Evolutionary conservation across 345 rosid species (phyloP), one percentile per base, ranked within the genome.

Genomic region (Litchi chinensis): DNA sequence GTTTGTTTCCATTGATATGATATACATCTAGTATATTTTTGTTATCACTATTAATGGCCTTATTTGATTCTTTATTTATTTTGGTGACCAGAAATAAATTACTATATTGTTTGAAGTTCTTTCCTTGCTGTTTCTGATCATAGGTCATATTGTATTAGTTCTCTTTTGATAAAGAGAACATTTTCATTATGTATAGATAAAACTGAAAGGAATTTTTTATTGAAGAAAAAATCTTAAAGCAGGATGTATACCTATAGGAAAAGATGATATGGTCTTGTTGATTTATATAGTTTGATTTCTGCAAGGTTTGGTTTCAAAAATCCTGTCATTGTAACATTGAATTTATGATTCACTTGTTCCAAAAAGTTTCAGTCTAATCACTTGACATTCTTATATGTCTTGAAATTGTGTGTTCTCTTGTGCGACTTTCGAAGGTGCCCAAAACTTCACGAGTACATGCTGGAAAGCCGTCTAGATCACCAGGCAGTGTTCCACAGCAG

Each of bases 401-500:
- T 44, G 59, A 26, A 50, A 48, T 54, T 65, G 32, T 37, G 43
- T 67, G 48, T 43, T 46, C 11, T 73, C n/a, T 74, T 54, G 12
- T 74, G 2, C 24, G 39, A 50, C 70, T 74, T 85, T 63, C 70
- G 57, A 76, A 95, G 99, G 97, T 93, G 73, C 99, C 99, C 59
- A 94, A 94, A 88, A 82, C 82, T 83, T 84, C 87, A 15, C 89
- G 99, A 70, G 89, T 84, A 37, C 85, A 86, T 82, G 86, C 93
- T 82, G 93, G 91, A 79, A 96, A 94, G 80, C 76, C 91, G 57
- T 90, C 97, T 79, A 90, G 92, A 90, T 92, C 97, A 70, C 93
- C 98, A 40, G 87, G 93, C 69, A 85, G 87, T 73, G 50, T 84
- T 76, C 83, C 87, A 43, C 97, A 86, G 82, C 98, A 89, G 72